These are phyloP conservation scores for Coemansia sp. DNA, from an alignment of 192 early-diverging fungal species.

Conservation along the genomic window DNA sequence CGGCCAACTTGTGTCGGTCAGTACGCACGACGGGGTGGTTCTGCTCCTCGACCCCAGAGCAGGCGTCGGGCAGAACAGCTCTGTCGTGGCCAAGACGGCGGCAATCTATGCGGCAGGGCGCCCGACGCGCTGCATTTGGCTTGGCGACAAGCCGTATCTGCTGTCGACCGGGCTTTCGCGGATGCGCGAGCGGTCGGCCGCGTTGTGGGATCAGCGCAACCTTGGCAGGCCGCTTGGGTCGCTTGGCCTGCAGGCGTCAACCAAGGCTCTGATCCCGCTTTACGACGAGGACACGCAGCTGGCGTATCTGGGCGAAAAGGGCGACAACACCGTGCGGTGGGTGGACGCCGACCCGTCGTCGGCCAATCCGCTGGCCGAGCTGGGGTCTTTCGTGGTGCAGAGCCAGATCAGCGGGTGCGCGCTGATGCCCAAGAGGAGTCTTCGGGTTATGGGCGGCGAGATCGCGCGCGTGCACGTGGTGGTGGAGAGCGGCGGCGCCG, in stretches of 20 bases:
- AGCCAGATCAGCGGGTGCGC: constrained; percentile 58
- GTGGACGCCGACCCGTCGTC: constrained; percentile 60
- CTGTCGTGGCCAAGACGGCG: constrained; percentile 15
- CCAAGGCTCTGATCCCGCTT: constrained; percentile 70
- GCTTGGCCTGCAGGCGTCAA: constrained; percentile 65
- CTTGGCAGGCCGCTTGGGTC: constrained; percentile 61
- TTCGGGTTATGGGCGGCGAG: constrained; percentile 77
- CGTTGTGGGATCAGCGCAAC: constrained; percentile 76
- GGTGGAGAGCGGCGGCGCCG: constrained; percentile 30
- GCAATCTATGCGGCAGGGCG: constrained; percentile 39
- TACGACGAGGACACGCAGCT: constrained; percentile 83
- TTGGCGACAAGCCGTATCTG: constrained; percentile 65
- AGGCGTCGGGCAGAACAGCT: background rate
- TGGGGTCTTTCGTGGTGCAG: constrained; percentile 35
- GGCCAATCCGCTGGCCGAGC: constrained; percentile 28
- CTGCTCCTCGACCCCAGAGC: constrained; percentile 34
- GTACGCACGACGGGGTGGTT: constrained; percentile 26
- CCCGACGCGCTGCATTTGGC: constrained; percentile 64
- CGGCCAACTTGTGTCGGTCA: constrained; percentile 35
- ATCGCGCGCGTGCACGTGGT: constrained; percentile 61
- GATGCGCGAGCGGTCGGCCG: constrained; percentile 67
- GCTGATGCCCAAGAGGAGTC: constrained; percentile 66
- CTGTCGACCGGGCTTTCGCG: constrained; percentile 75
- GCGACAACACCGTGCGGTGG: constrained; percentile 72
- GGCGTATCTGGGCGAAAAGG: constrained; percentile 70